Evolutionary conservation across 2,329 filamentous ascomycete genomes (phyloP).

Genomic region (Daldinia sp.): DNA sequence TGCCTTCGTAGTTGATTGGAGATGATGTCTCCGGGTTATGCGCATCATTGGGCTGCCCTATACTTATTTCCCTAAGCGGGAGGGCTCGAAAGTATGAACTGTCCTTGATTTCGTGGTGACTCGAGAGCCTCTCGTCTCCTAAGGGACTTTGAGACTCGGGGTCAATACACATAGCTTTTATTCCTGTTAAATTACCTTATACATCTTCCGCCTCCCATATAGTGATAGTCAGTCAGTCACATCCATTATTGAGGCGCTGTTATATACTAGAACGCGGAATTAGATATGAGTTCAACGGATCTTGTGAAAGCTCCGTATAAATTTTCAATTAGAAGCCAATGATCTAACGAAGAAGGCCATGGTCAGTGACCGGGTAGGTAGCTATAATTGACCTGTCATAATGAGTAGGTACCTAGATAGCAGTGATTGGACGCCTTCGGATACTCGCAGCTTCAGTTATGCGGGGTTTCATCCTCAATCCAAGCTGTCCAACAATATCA

Average conservation of each 20-base stretch:
- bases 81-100: no score
- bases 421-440: conserved; percentile 2
- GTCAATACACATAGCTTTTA: background rate
- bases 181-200: background rate
- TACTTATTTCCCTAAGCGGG: no score
- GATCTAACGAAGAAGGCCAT: background rate
- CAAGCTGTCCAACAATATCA: background rate
- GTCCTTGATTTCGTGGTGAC: no score
- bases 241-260: background rate
- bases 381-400: conserved; percentile 3
- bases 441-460: background rate
- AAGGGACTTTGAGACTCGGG: no score
- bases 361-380: background rate
- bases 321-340: no score
- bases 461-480: background rate
- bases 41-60: no score
- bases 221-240: background rate
- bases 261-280: background rate
- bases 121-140: no score
- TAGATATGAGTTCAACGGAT: no score
- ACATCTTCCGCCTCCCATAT: background rate
- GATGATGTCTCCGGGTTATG: no score
- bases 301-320: background rate
- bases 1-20: no score
- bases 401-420: background rate